Evolutionary conservation across 768 basidiomycete genomes (phyloP).

Genomic region (Podaxis carcinomalis): DNA sequence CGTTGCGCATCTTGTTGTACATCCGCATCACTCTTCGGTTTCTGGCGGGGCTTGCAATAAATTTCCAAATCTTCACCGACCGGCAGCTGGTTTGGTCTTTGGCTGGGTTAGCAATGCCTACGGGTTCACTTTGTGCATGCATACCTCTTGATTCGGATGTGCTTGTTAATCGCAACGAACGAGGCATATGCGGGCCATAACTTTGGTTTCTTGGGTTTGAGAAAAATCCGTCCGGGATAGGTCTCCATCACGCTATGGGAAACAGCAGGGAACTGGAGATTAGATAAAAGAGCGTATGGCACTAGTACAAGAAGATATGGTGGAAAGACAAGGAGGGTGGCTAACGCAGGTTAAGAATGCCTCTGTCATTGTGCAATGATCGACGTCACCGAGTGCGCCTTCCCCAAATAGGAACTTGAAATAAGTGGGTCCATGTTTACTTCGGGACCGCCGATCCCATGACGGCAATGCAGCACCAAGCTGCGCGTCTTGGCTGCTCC

Average conservation of each 20-base stretch:
- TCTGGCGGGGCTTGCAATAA: background rate
- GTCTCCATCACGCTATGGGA: background rate
- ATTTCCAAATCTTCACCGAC: background rate
- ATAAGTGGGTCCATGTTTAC: constrained; percentile 6
- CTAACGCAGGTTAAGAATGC: background rate
- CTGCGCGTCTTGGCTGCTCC: background rate
- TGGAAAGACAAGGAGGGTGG: background rate
- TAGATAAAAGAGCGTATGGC: background rate
- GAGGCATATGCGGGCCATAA: background rate
- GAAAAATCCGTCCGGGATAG: background rate
- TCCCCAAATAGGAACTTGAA: background rate
- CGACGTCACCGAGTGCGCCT: background rate
- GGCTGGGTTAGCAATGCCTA: background rate
- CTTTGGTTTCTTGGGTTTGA: background rate
- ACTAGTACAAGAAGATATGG: background rate
- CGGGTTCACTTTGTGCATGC: background rate
- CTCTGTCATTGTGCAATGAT: background rate
- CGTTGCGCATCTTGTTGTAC: background rate
- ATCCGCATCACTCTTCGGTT: background rate
- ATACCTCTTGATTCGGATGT: background rate
- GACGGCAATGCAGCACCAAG: background rate
- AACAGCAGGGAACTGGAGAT: background rate
- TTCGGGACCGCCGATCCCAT: background rate
- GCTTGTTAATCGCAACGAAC: background rate
- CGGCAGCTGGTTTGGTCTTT: background rate